Conservation (phyloP, 371 early-diverging fungal species). For the Paraphysoderma sedebokerense region DNA sequence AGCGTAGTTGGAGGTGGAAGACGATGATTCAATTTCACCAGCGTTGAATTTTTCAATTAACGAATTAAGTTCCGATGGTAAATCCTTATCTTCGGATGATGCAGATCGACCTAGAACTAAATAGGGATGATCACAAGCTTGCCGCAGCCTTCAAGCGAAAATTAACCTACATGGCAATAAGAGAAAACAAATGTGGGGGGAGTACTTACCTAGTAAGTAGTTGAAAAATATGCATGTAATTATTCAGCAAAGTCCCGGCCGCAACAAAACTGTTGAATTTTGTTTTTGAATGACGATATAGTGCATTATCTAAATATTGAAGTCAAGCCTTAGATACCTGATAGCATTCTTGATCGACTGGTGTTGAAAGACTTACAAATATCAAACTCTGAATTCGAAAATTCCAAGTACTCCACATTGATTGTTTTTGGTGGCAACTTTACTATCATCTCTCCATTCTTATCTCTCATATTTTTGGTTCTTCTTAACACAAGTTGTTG, state of each 20-base stretch:
- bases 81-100: constrained; percentile 9
- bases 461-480: constrained; percentile 37
- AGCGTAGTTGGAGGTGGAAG: constrained; percentile 4
- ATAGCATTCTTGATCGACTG: constrained; percentile 22
- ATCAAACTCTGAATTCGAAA: constrained; percentile 17
- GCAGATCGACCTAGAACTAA: constrained; percentile 16
- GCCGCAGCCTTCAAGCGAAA: constrained; percentile 40
- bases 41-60: constrained; percentile 22
- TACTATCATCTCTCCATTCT: constrained; percentile 36
- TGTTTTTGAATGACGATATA: constrained; percentile 24
- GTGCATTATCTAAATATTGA: constrained; percentile 4
- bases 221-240: constrained; percentile 31
- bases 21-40: constrained; percentile 5
- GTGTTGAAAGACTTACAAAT: not conserved
- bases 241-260: constrained; percentile 19
- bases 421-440: constrained; percentile 35
- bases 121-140: constrained; percentile 45
- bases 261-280: constrained; percentile 22
- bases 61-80: constrained; percentile 19
- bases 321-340: not conserved
- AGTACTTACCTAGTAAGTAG: no score
- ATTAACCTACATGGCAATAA: no score
- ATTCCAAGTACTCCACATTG: constrained; percentile 35
- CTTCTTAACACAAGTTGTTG: constrained; percentile 46
- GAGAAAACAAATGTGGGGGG: no score